Conservation (phyloP, 805 yeast species). For the Teunomyces lycoperdinae region DNA sequence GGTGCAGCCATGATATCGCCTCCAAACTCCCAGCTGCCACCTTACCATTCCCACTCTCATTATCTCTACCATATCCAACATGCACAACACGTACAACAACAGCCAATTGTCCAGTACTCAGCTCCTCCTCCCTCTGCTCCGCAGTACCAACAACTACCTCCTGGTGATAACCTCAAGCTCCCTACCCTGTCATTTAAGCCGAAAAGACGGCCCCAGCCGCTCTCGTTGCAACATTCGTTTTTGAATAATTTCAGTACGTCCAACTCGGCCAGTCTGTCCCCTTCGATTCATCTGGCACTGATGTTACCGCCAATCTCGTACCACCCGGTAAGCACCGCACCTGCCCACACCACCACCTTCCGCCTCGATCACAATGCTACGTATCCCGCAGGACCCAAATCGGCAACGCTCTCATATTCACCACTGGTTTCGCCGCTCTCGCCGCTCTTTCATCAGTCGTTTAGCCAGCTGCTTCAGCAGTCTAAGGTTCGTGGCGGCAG, state of each 20-base stretch:
- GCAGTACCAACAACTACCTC: neutral
- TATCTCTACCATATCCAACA: slow-evolving; percentile 5
- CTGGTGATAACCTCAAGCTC: slow-evolving; percentile 11
- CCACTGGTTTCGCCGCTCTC: slow-evolving; percentile 33
- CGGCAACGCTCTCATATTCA: slow-evolving; percentile 21
- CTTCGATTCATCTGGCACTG: slow-evolving; percentile 5
- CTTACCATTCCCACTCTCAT: slow-evolving; percentile 14
- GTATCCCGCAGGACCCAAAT: slow-evolving; percentile 4
- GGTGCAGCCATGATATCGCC: slow-evolving; percentile 19
- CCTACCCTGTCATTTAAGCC: slow-evolving; percentile 32
- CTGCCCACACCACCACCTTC: slow-evolving; percentile 13
- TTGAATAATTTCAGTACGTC: slow-evolving; percentile 11
- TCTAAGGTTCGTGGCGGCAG: neutral
- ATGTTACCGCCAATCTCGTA: neutral
- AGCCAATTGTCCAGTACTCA: neutral
- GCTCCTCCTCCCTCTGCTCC: neutral
- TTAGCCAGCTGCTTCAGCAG: slow-evolving; percentile 17
- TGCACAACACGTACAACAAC: neutral
- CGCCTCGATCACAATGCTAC: slow-evolving; percentile 6
- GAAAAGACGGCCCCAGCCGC: slow-evolving; percentile 39
- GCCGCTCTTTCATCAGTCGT: slow-evolving; percentile 40
- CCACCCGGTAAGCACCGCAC: slow-evolving; percentile 11
- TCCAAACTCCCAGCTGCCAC: slow-evolving; percentile 25
- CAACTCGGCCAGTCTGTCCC: neutral
- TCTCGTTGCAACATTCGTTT: slow-evolving; percentile 33